Evolutionary conservation across 2,329 filamentous ascomycete genomes (phyloP), one percentile per base, ranked within the genome.

Genomic region (Alternaria postmessia): DNA sequence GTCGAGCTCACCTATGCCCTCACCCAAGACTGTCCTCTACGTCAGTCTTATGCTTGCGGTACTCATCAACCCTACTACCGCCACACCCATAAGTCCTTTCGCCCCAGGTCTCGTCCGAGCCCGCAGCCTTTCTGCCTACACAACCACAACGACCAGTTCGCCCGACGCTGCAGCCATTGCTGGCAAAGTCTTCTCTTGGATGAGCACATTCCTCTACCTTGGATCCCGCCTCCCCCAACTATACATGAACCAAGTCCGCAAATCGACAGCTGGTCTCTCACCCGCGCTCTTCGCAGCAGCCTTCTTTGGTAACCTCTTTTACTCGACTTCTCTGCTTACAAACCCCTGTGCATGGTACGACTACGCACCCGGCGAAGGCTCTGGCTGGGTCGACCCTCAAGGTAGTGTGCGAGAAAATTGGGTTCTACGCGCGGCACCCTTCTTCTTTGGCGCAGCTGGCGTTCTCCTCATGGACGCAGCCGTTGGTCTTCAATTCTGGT

Each of bases 291-390:
- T 91, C 78, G 79, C 85, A 39, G 88, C 88, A 5, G 88, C 88
- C 3, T 91, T 91, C 73, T 85, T 85, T 68, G 88, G 88, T 3
- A 91, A 91, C 69, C 78, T 89, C 42, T 90, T 89, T 80, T 91
- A 91, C 79, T 88, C 86, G 9, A 76, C 80, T 28, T 89, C 87
- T 0, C 78, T 91, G 4, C 75, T 88, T 34, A 84, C 87, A 3
- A 90, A 90, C 70, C 88, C 88, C 2, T 85, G 85, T 62, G 88
- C 85, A 7, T 90, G 88, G 88, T 75, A 74, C 49, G 81, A 86
- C 64, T 87, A 84, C 54, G 79, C 80, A 0, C 78, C 73, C 0
- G 70, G 88, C 0, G 82, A 88, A 68, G 86, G 87, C 22, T 80
- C 82, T 7, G 87, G 87, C 56, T 89, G 88, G 87, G 87, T 84